Percentiles rank a stretch among this genome's conserved stretches.
Evolutionary conservation across 2,329 filamentous ascomycete genomes (phyloP).

Genomic region (Graphilbum sp.): DNA sequence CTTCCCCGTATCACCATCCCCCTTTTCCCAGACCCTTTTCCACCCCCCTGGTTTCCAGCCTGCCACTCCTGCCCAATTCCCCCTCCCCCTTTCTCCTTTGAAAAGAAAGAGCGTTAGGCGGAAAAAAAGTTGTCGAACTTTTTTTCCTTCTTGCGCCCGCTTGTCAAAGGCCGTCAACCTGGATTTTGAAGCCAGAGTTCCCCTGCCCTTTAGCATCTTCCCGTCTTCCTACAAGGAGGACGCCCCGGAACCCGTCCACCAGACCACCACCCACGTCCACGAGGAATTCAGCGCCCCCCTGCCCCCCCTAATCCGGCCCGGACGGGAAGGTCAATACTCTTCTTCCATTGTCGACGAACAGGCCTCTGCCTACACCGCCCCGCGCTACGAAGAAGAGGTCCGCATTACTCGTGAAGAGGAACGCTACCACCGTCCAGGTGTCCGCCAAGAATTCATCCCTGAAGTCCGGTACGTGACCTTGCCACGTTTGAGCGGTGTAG

Average conservation of each 20-base stretch:
- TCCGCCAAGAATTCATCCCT: conserved; percentile 35
- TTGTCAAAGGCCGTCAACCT: conserved; percentile 72
- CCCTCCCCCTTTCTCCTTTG: conserved; percentile 25
- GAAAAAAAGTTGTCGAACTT: conserved; percentile 26
- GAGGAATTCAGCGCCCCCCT: conserved; percentile 70
- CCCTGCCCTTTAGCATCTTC: conserved; percentile 99
- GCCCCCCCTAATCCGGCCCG: conserved; percentile 67
- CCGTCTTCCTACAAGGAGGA: conserved; percentile 40
- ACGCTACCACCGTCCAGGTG: conserved; percentile 55
- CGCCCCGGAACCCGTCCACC: conserved; percentile 16
- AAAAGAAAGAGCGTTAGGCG: conserved; percentile 17
- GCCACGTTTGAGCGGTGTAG: background rate
- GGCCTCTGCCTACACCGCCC: conserved; percentile 23
- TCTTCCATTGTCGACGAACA: conserved; percentile 41
- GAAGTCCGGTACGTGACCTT: conserved; percentile 41
- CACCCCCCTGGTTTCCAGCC: too few species aligned
- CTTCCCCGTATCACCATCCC: conserved; percentile 5
- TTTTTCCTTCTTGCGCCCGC: conserved; percentile 35
- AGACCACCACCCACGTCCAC: conserved; percentile 36
- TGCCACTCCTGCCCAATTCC: background rate
- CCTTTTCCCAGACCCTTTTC: background rate
- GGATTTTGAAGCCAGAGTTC: conserved; percentile 99
- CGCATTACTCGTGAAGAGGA: conserved; percentile 64
- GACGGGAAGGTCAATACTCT: conserved; percentile 95
- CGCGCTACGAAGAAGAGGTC: conserved; percentile 58